These are phyloP conservation scores for Didymella lethalis DNA, from an alignment of 2,329 filamentous ascomycete species.

Conservation along the genomic window DNA sequence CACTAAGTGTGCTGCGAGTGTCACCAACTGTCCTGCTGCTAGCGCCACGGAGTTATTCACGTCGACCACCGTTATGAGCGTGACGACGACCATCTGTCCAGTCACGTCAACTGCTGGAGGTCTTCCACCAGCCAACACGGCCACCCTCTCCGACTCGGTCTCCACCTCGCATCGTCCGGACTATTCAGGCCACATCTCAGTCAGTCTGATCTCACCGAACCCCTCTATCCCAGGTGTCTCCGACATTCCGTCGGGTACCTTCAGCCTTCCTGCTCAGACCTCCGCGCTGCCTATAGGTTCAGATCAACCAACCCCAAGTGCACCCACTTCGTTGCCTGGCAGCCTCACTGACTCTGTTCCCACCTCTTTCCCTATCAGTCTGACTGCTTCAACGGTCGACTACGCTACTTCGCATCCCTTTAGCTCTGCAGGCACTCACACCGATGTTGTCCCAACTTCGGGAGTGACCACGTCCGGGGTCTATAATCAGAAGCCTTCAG, in stretches of 20 bases:
- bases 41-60: constrained; percentile 49
- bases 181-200: constrained; percentile 5
- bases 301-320: constrained; percentile 6
- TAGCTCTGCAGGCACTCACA: constrained; percentile 12
- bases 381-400: constrained; percentile 4
- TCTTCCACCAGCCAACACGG: constrained; percentile 18
- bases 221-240: constrained; percentile 4
- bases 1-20: constrained; percentile 50
- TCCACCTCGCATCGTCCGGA: constrained; percentile 16
- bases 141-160: constrained; percentile 20
- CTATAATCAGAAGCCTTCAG: constrained; percentile 5
- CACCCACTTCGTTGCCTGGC: constrained; percentile 2
- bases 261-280: constrained; percentile 8
- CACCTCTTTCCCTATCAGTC: constrained; percentile 17
- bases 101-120: constrained; percentile 26
- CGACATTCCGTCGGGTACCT: background rate
- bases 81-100: constrained; percentile 55
- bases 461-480: constrained; percentile 10
- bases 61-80: constrained; percentile 45
- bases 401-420: constrained; percentile 18
- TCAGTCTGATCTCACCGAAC: constrained; percentile 13
- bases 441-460: constrained; percentile 10
- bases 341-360: constrained; percentile 18
- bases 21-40: constrained; percentile 47
- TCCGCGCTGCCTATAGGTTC: constrained; percentile 4